Evolutionary conservation across 495 filamentous ascomycete genomes (phyloP).

Genomic region (Aspergillus saccharolyticus): DNA sequence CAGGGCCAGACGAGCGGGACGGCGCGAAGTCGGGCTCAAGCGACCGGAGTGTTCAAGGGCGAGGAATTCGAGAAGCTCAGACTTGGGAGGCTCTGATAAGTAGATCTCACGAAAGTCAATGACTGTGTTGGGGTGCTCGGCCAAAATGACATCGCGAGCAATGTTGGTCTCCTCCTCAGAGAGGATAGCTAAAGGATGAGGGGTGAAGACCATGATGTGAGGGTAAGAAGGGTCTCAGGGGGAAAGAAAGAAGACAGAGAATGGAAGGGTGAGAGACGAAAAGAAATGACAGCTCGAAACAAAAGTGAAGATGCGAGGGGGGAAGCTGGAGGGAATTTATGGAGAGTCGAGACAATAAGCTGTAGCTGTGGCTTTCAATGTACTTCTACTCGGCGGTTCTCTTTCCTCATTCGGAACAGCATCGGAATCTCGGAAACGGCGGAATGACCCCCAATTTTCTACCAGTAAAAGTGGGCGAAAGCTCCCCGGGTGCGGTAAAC

Average conservation of each 20-base stretch:
- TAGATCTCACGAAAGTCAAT: slow-evolving; percentile 51
- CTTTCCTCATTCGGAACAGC: not conserved
- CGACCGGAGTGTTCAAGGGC: slow-evolving; percentile 46
- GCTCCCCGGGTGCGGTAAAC: too few relatives aligned
- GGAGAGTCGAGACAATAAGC: not conserved
- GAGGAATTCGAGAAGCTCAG: slow-evolving; percentile 42
- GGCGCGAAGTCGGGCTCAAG: slow-evolving; percentile 40
- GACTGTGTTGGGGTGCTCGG: slow-evolving; percentile 35
- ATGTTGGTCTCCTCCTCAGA: slow-evolving; percentile 43
- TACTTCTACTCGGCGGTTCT: not conserved
- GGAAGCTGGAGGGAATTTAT: slow-evolving; percentile 1
- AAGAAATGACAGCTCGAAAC: not conserved
- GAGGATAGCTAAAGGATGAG: slow-evolving; percentile 45
- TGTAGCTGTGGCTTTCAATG: too few relatives aligned
- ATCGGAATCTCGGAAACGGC: not conserved
- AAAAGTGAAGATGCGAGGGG: not conserved
- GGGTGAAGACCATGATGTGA: slow-evolving; percentile 1
- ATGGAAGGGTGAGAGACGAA: not conserved
- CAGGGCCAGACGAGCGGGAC: slow-evolving; percentile 55
- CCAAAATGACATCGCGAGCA: slow-evolving; percentile 44
- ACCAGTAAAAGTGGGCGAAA: too few relatives aligned
- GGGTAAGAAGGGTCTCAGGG: not conserved
- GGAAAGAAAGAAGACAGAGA: not conserved
- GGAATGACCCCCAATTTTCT: not conserved
- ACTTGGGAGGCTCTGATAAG: slow-evolving; percentile 48